These are phyloP conservation scores for Allomyces javanicus DNA, from an alignment of 192 early-diverging fungal species.

Conservation along the genomic window DNA sequence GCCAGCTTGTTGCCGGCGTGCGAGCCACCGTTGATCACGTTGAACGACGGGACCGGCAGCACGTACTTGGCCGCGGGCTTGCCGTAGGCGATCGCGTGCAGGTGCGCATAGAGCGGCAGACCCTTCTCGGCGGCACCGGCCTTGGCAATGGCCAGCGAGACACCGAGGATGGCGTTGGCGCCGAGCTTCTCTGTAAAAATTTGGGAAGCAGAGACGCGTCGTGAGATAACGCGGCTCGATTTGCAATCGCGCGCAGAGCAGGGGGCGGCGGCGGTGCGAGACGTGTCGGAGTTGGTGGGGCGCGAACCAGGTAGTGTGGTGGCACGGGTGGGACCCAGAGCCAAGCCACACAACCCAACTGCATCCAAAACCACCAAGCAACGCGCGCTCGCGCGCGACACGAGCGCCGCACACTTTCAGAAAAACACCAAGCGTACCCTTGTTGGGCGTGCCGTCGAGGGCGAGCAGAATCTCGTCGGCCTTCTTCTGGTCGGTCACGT, in stretches of 20 bases:
- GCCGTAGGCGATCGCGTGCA: slow-evolving; percentile 69
- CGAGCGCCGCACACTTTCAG: background rate
- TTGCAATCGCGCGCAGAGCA: background rate
- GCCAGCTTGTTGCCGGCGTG: slow-evolving; percentile 99
- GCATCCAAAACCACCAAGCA: background rate
- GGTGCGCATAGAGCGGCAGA: slow-evolving; percentile 85
- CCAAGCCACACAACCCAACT: background rate
- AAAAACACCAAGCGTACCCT: slow-evolving; percentile 25
- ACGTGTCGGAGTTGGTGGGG: too few relatives aligned
- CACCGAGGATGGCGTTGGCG: slow-evolving; percentile 96
- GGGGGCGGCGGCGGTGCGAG: background rate
- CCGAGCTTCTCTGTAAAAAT: slow-evolving; percentile 51
- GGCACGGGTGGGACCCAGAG: background rate
- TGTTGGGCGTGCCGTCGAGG: slow-evolving; percentile 90
- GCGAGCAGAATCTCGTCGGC: slow-evolving; percentile 81
- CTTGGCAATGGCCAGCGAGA: slow-evolving; percentile 86
- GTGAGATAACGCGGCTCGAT: background rate
- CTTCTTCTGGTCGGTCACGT: slow-evolving; percentile 67
- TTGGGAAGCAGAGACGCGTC: background rate
- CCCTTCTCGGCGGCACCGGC: slow-evolving; percentile 88
- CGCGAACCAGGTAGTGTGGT: background rate
- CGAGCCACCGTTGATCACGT: slow-evolving; percentile 98
- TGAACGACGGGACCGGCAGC: slow-evolving; percentile 90
- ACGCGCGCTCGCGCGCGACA: too few relatives aligned
- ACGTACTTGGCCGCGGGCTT: slow-evolving; percentile 62